Base-by-base conservation (phyloP, 371 early-diverging fungal genomes). In the Amoeboaphelidium occidentale region DNA sequence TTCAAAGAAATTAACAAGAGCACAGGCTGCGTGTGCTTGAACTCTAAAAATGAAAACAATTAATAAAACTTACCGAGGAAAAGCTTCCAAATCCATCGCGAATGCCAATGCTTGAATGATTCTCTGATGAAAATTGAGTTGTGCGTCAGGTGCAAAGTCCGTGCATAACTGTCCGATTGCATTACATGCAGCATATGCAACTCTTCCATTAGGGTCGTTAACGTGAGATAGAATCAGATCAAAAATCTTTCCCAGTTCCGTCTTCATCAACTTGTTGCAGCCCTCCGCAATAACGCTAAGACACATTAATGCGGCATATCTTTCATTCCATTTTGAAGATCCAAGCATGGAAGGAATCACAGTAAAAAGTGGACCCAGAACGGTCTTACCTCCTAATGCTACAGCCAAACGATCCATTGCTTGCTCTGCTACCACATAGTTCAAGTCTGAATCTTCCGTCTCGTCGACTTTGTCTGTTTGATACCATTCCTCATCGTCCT, bases 241-340 rank as follows among this genome's bases (percentile, higher is more conserved):
- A 21, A 53, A 43, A 42, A 53, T 23, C 14, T 79, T 75, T 50
- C 68, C 74, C 28, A 94, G 73, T 53, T 89, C 89, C 23, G 74
- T 75, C 57, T 78, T 76, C 89, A 97, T 86, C 53, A 82, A 63
- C 58, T 84, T 81, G 51, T 74, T 71, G 63, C 88, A 93, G 20
- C 97, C 97, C 63, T 97, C 97, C 47, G 82, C 93, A 54, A 97
- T 88, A 42, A 86, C 80, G 17, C 87, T 83, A 32, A 93, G 76
- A 24, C 88, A 84, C 76, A 89, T 78, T 45, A 97, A 67, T 14
- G 80, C 91, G 24, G 91, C 94, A 57, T 91, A 84, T 23, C 94
- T 77, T 60, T 79, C 74, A 54, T 74, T 73, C 97, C 97, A 97
- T 52, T 81, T 76, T 26, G 62, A 63, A n/a, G 84, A 78, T 43